Conservation (phyloP, 495 filamentous ascomycete genomes). For the Daldinia vernicosa region DNA sequence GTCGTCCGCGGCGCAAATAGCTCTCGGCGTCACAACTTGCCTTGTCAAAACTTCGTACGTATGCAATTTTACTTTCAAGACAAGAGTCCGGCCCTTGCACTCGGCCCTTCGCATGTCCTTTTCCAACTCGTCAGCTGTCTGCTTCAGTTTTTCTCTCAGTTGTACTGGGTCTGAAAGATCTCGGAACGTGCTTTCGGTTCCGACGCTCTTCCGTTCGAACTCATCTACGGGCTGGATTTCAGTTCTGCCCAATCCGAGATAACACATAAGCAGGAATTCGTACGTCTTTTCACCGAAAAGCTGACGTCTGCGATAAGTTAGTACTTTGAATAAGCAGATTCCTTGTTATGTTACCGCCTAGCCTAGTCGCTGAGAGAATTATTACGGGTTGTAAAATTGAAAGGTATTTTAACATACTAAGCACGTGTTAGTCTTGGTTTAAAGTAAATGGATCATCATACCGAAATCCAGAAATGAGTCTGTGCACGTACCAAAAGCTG, state of each 20-base stretch:
- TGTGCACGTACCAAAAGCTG: slow-evolving; percentile 62
- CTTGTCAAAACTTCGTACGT: slow-evolving; percentile 91
- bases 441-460: slow-evolving; percentile 28
- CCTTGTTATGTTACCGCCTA: no score
- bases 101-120: slow-evolving; percentile 81
- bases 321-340: background rate
- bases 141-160: slow-evolving; percentile 78
- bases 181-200: slow-evolving; percentile 90
- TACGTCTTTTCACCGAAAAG: slow-evolving; percentile 94
- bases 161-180: slow-evolving; percentile 75
- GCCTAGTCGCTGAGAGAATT: no score
- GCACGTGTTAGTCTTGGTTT: slow-evolving; percentile 4
- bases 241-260: slow-evolving; percentile 90
- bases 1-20: slow-evolving; percentile 78
- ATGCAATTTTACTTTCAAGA: slow-evolving; percentile 92
- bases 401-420: slow-evolving; percentile 27
- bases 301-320: slow-evolving; percentile 47
- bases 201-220: slow-evolving; percentile 91
- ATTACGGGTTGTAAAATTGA: background rate
- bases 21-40: slow-evolving; percentile 77
- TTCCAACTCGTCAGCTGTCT: slow-evolving; percentile 86
- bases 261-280: slow-evolving; percentile 82
- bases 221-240: slow-evolving; percentile 86
- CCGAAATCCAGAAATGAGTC: background rate
- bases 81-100: slow-evolving; percentile 88